Conservation (phyloP, 2,329 filamentous ascomycete genomes). For the Xylaria digitata region DNA sequence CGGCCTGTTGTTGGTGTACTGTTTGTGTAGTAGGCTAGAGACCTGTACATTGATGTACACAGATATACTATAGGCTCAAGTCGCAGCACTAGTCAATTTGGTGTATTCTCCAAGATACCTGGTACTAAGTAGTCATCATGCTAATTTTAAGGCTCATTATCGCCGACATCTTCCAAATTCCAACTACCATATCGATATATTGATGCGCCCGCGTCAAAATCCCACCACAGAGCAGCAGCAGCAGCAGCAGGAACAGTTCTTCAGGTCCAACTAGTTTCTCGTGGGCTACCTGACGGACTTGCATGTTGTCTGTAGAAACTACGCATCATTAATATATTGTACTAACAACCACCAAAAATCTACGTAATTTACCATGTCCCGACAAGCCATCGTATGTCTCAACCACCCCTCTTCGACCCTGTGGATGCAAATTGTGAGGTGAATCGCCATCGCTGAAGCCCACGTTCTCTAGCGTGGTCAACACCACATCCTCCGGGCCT, state of each 20-base stretch:
- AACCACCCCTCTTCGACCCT: neutral
- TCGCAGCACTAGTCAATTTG: no score
- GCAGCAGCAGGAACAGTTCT: no score
- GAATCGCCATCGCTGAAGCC: conserved; percentile 4
- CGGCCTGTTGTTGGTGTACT: no score
- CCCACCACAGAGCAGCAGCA: neutral
- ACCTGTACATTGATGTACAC: no score
- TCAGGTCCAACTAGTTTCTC: no score
- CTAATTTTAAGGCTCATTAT: conserved; percentile 7
- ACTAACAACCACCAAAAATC: neutral
- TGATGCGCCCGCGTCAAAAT: conserved; percentile 1
- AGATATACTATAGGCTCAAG: no score
- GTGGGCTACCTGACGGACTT: conserved; percentile 6
- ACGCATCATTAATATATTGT: no score
- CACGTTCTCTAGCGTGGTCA: conserved; percentile 54
- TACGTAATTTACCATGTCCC: conserved; percentile 37
- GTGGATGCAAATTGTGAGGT: neutral
- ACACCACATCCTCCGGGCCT: conserved; percentile 61
- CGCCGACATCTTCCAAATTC: conserved; percentile 30
- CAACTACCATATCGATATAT: neutral
- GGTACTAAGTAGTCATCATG: no score
- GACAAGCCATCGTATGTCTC: conserved; percentile 45
- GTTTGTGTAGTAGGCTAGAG: no score
- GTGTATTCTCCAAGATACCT: no score
- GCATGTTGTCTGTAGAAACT: neutral